Base-by-base conservation (phyloP, 2,329 filamentous ascomycete genomes). In the Penicillium sp. region DNA sequence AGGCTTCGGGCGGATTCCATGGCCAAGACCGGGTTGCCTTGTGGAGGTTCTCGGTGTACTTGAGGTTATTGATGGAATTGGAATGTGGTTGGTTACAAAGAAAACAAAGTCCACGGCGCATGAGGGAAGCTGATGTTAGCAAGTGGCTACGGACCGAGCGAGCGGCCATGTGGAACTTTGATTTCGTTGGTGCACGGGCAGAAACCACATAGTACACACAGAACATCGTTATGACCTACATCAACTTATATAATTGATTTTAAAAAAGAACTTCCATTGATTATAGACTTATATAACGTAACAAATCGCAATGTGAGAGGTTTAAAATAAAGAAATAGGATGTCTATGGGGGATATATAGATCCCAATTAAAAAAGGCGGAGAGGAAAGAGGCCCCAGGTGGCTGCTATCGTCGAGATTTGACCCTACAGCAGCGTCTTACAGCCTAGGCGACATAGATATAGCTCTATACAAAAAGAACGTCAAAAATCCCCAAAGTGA, bases 1-100 rank as follows among this genome's bases (percentile, higher is more conserved):
- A 81, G 74, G 59, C 79, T 79, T 57, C 72, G 70, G 10, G 72
- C 55, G n/a, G 64, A 59, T 38, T 69, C 67, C 75, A 77, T 77
- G 17, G 31, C 66, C 29, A 9, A 13, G 2, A 12, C 23, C 29
- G 10, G 21, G 7, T n/a, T 31, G 10, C 7, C 19, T 25, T 36
- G 21, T 38, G 12, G 8, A 27, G 15, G 6, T 25, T 3, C 9
- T 48, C 15, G 6, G 8, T 29, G 25, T 25, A 36, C 6, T 25
- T 4, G 45, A 35, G 1, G n/a, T 48, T 25, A 36, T 35, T 13
- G 42, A 44, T 27, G n/a, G 3, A 25, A 48, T 35, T 48, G 1
- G 15, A 25, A 48, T 48, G 31, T 48, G 9, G 45, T n/a, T 25
- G 19, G 29, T 12, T 6, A n/a, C 9, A n/a, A 25, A 25, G 6